A percentile compares a stretch with the other conserved stretches of the same genome.
Evolutionary conservation across 345 rosid genomes (phyloP).

Genomic region (Syzygium aromaticum): DNA sequence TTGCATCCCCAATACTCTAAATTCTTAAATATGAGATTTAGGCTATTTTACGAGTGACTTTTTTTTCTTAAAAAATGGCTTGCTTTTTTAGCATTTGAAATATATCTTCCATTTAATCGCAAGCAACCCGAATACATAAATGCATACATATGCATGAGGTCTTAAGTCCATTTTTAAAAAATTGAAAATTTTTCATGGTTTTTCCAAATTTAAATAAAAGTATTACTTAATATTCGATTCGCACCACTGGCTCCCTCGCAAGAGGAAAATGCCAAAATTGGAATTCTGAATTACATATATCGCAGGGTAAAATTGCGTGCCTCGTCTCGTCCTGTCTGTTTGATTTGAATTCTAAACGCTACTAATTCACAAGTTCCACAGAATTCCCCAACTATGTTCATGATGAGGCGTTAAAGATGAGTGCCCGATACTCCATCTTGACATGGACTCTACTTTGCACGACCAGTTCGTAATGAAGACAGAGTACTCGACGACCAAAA

Average conservation of each 20-base stretch:
- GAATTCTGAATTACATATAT: not conserved
- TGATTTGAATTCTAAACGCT: not conserved
- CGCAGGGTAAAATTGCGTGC: not conserved
- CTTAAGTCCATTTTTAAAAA: not conserved
- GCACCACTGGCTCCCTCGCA: not conserved
- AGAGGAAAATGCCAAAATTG: not conserved
- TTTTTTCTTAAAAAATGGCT: not conserved
- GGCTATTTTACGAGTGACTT: not conserved
- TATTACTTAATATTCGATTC: not conserved
- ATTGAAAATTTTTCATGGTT: not conserved
- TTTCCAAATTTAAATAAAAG: not conserved
- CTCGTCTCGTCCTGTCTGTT: not conserved
- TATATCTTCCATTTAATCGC: not conserved
- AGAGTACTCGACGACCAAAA: not conserved
- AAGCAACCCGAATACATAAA: not conserved
- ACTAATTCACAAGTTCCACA: not conserved
- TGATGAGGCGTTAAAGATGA: not conserved
- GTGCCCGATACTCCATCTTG: not conserved
- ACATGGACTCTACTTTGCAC: not conserved
- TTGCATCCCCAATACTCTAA: not conserved
- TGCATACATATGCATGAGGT: not conserved
- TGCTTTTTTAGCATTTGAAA: not conserved
- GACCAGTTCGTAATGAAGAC: not conserved
- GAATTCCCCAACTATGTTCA: not conserved
- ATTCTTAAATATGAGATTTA: not conserved